Evolutionary conservation across 495 filamentous ascomycete species (phyloP).

Genomic region (Viridothelium virens): DNA sequence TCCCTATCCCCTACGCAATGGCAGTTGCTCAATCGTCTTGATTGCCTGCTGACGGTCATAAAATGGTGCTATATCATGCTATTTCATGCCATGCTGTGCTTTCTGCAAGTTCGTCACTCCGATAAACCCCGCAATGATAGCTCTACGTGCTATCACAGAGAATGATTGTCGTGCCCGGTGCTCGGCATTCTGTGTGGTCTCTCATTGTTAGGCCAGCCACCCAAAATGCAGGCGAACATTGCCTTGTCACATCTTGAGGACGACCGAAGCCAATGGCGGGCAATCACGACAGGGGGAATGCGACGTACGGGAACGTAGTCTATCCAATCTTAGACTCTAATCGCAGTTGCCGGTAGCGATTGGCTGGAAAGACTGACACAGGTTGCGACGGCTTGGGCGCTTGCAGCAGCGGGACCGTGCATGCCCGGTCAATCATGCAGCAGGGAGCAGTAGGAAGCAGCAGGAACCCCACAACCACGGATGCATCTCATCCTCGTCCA

Average conservation of each 20-base stretch:
- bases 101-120: slow-evolving; percentile 2
- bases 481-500: slow-evolving; percentile 11
- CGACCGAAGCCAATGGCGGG: not conserved
- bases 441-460: no score
- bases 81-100: slow-evolving; percentile 6
- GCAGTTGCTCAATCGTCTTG: not conserved
- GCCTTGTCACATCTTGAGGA: slow-evolving; percentile 16
- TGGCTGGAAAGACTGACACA: not conserved
- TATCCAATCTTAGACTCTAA: not conserved
- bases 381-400: slow-evolving; percentile 1
- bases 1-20: not conserved
- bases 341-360: not conserved
- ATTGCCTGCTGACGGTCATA: not conserved
- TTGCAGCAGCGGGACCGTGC: not conserved
- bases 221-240: not conserved
- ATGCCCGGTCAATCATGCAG: slow-evolving; percentile 5
- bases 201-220: not conserved
- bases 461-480: slow-evolving; percentile 1
- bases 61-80: no score
- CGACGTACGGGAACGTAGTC: not conserved
- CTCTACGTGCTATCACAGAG: slow-evolving; percentile 7
- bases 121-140: slow-evolving; percentile 8
- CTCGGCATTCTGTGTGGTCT: slow-evolving; percentile 1
- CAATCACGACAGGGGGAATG: not conserved
- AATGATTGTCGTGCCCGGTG: not conserved